Base-by-base conservation (phyloP, 106 monocot genomes). In the Phalaenopsis equestris region DNA sequence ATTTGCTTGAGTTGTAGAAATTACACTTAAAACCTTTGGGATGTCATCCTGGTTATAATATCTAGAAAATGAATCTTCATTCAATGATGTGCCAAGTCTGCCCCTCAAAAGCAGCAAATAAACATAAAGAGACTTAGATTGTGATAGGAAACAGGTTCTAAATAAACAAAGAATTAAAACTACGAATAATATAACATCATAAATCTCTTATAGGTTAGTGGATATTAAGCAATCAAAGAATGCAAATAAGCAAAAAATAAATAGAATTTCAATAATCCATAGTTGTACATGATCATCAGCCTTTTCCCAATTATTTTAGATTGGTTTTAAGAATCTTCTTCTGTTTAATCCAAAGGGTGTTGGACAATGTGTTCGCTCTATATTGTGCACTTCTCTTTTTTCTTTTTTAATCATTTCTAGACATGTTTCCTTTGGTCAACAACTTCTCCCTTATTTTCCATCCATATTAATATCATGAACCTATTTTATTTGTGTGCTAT, bases 1-100 rank as follows among this genome's bases (percentile, higher is more conserved):
- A 79, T 75, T 86, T 83, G 83, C 82, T 75, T 75, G 72, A 49
- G 79, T 12, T 14, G 81, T 75, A 55, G 42, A 73, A 37, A 96
- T 56, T 47, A 81, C 56, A 76, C 39, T 76, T 39, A 92, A 72
- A 61, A 96, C 87, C 56, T 91, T 89, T 17, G 67, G 37, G 56
- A 91, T 79, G 85, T 91, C 90, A 55, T 78, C 77, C 15, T 81
- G 67, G 61, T 93, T 91, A 78, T 96, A 96, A 80, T 96, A 93
- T 68, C 88, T 82, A 77, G 79, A 80, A 72, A 85, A 56, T 56
- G 81, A 67, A 42, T 85, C 90, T 72, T 41, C 67, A 83, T 84
- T 78, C 37, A 42, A 65, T 17, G 81, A 84, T 18, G 80, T 83
- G 39, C 82, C 89, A 78, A 88, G 46, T 82, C 93, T 96, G 91